Evolutionary conservation across 345 rosid species (phyloP), one percentile per base, ranked within the genome.

Genomic region (Erucastrum elatum): DNA sequence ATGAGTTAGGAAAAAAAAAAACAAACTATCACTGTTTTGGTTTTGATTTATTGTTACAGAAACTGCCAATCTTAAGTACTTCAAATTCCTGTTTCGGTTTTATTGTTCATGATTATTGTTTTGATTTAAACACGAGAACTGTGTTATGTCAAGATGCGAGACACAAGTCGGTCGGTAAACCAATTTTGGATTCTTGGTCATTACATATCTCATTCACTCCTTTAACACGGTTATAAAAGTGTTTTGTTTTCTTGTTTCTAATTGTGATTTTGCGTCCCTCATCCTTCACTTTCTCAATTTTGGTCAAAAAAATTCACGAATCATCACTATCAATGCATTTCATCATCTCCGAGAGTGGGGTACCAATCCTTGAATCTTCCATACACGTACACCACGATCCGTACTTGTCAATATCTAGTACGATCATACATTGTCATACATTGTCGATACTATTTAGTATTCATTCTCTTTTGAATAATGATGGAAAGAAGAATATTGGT

Each of bases 131-230:
- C 6, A 56, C 70, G 87, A 37, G 10, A n/a, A 9, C 13, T 39
- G 13, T 87, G 80, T 29, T 44, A 41, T 39, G 49, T 68, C 33
- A 61, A 64, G 78, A 63, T 39, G 46, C 2, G 78, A 80, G 84
- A 84, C n/a, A n/a, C n/a, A n/a, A n/a, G n/a, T 77, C 88, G 35
- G 84, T 58, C 77, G 67, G 72, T 79, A 65, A 59, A 60, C 71
- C 17, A 4, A 53, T 76, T 46, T 77, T 73, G 49, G 76, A 80
- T 73, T 77, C 66, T 80, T 74, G 55, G 66, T 68, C 46, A 46
- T 46, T 3, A 46, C 55, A 41, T 16, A 46, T 46, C 55, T 46
- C 55, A 46, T n/a, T n/a, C n/a, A n/a, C n/a, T n/a, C n/a, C n/a
- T n/a, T n/a, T n/a, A n/a, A n/a, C n/a, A n/a, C n/a, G n/a, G n/a